Base-by-base conservation (phyloP, 495 filamentous ascomycete genomes). In the Hypoxylon fuscum region DNA sequence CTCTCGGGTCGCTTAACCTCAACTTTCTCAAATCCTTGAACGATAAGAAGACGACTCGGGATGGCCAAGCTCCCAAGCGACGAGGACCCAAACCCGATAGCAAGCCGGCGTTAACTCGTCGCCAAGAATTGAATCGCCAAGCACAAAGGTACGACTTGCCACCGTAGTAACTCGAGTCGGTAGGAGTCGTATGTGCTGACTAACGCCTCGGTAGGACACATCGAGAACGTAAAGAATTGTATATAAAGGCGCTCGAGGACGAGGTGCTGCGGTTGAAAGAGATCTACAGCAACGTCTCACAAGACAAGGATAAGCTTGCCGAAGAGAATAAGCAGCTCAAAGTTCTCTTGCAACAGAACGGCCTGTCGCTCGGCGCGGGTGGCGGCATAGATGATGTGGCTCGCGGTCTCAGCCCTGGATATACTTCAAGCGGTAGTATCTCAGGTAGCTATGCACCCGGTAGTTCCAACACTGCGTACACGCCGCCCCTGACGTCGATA, bases 11-110 rank as follows among this genome's bases (percentile, higher is more conserved):
- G 15, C 70, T 83, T 35, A 86, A 82, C 59, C 74, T 88, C 52
- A 76, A 75, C 32, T 85, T 88, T 50, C 76, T 88, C 40, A 87
- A 86, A 68, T 76, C 68, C 32, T 68, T 89, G 22, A 83, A 78
- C n/a, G 82, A 88, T 46, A 87, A 87, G 76, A 87, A 82, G 68
- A 81, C 77, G 7, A 87, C 83, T 5, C 77, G 79, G 88, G 94
- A 96, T 83, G 93, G 93, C 12, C 87, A 95, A 64, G 81, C 90
- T 18, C 87, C 91, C 3, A 98, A 98, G 76, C 85, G 90, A 54
- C 85, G 95, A 68, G 95, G 95, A 2, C 95, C 95, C 0, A 98
- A 98, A 67, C 95, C 95, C 21, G 95, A 98, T 72, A 96, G 91
- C 77, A 97, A 96, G 67, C 95, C 95, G 3, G 92, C 95, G 43